Evolutionary conservation across 352 stramenopile genomes (phyloP).

Genomic region (Phytophthora agathidicida): DNA sequence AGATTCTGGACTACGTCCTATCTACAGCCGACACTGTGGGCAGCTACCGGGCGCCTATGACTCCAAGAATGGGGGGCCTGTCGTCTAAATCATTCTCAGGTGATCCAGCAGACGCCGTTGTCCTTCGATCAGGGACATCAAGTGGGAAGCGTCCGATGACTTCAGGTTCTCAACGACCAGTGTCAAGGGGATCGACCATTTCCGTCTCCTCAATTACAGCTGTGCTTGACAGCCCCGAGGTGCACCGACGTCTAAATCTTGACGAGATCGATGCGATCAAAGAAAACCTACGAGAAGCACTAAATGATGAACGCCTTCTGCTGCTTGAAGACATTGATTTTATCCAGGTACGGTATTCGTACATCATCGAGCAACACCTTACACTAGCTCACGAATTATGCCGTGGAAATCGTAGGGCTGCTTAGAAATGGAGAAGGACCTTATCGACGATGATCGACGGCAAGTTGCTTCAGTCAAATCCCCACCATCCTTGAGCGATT

Average conservation of each 20-base stretch:
- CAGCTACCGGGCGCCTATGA: conserved; percentile 32
- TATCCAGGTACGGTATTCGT: conserved; percentile 55
- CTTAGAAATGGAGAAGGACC: conserved; percentile 86
- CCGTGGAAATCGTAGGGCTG: conserved; percentile 54
- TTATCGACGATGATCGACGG: conserved; percentile 76
- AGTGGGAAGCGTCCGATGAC: conserved; percentile 43
- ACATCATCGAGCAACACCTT: background rate
- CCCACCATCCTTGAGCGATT: conserved; percentile 63
- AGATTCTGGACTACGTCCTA: conserved; percentile 72
- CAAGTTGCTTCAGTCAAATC: conserved; percentile 41
- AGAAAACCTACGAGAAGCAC: conserved; percentile 58
- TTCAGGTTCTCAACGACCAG: conserved; percentile 52
- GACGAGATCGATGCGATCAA: conserved; percentile 77
- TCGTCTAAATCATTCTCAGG: conserved; percentile 13
- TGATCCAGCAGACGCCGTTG: conserved; percentile 16
- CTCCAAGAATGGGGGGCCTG: conserved; percentile 54
- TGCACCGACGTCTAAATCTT: conserved; percentile 62
- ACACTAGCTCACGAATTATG: background rate
- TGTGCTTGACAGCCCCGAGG: conserved; percentile 59
- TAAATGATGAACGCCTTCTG: conserved; percentile 63
- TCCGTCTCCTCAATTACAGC: conserved; percentile 65
- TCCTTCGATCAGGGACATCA: conserved; percentile 56
- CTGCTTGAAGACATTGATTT: conserved; percentile 87
- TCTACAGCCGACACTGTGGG: conserved; percentile 14
- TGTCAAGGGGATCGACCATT: conserved; percentile 70